These are phyloP conservation scores for Cyberlindnera sargentensis DNA, from an alignment of 805 yeast species.

Conservation along the genomic window DNA sequence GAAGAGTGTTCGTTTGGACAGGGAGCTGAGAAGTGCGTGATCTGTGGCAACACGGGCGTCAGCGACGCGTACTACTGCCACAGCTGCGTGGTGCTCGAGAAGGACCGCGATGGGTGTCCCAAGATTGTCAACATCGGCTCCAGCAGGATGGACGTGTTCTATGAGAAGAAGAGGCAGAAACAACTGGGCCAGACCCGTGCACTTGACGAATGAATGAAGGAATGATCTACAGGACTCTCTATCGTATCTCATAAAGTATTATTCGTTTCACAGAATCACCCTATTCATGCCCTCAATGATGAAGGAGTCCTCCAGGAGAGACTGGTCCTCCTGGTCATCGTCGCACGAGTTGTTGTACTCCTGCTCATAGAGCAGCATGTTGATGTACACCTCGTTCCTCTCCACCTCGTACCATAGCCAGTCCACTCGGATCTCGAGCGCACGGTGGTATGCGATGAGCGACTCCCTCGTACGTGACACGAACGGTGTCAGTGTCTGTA, in stretches of 20 bases:
- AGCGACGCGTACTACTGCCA: constrained; percentile 76
- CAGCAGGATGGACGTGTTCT: constrained; percentile 58
- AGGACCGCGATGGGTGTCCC: constrained; percentile 91
- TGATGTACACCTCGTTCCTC: constrained; percentile 34
- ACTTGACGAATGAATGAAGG: neutral
- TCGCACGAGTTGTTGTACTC: constrained; percentile 1
- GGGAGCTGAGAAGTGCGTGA: constrained; percentile 56
- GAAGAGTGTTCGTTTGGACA: constrained; percentile 81
- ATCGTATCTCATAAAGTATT: neutral
- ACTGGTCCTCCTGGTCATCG: constrained; percentile 11
- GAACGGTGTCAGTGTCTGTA: constrained; percentile 48
- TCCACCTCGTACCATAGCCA: constrained; percentile 51
- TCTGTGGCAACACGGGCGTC: constrained; percentile 63
- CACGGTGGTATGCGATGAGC: constrained; percentile 37
- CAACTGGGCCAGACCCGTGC: constrained; percentile 2
- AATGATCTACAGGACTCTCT: neutral
- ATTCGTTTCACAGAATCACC: neutral
- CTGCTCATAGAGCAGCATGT: constrained; percentile 24
- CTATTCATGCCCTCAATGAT: constrained; percentile 11
- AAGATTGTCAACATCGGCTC: constrained; percentile 74
- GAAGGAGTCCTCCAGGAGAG: constrained; percentile 21
- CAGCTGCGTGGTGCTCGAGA: constrained; percentile 75
- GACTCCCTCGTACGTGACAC: constrained; percentile 44
- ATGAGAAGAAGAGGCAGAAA: constrained; percentile 41
- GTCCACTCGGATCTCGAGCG: constrained; percentile 45